These are phyloP conservation scores for Phoenix dactylifera DNA, from an alignment of 176 grass and related monocot species.

Conservation along the genomic window DNA sequence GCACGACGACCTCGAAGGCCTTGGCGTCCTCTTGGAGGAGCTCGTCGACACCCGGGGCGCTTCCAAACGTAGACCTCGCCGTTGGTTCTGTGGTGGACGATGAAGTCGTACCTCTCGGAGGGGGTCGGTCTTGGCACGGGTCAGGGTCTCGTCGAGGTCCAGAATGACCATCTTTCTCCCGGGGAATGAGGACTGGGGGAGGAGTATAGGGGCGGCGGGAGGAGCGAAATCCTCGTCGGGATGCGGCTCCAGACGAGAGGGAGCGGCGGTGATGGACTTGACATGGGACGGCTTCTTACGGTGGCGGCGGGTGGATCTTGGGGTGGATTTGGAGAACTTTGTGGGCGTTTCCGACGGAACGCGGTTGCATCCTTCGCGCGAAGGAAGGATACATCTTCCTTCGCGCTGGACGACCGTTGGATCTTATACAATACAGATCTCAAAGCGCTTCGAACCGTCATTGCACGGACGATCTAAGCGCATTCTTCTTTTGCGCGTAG, in stretches of 20 bases:
- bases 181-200: constrained; percentile 36
- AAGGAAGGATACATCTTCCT: no score
- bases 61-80: constrained; percentile 62
- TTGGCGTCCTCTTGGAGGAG: constrained; percentile 34
- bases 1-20: constrained; percentile 60
- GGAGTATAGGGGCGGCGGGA: neutral
- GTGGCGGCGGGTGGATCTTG: constrained; percentile 15
- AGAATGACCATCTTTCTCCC: constrained; percentile 62
- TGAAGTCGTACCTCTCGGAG: constrained; percentile 51
- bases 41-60: constrained; percentile 52
- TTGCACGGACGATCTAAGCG: no score
- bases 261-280: constrained; percentile 24
- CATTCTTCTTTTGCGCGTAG: no score
- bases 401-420: no score
- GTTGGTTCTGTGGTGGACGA: constrained; percentile 55
- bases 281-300: constrained; percentile 24
- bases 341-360: constrained; percentile 36
- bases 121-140: constrained; percentile 66
- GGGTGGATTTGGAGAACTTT: constrained; percentile 20
- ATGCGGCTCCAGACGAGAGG: constrained; percentile 22
- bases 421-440: no score
- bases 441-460: no score
- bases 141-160: constrained; percentile 86
- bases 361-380: no score
- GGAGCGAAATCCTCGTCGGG: neutral